phyloP scores from a whole-genome alignment of 768 basidiomycete genomes.

The Termitomyces eurrhizus region DNA sequence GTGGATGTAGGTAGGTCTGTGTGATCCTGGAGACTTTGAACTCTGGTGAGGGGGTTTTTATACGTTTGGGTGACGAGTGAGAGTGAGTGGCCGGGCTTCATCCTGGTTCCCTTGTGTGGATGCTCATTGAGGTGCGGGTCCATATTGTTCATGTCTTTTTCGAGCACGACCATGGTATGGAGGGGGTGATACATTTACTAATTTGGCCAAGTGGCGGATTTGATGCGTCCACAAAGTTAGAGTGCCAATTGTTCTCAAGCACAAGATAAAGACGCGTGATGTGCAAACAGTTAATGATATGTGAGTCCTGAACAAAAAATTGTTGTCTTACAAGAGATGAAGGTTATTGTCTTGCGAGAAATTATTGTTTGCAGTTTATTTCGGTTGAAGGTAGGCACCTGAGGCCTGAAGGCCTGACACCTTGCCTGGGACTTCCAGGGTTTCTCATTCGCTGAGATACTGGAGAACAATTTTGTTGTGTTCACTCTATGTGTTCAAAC shows the following conservation, averaged over 20 bases:
- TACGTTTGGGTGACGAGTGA: too few relatives aligned
- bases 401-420: not conserved
- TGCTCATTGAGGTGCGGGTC: too few relatives aligned
- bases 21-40: not conserved
- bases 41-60: not conserved
- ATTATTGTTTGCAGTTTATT: not conserved
- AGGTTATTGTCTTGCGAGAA: not conserved
- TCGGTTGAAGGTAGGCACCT: not conserved
- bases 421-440: not conserved
- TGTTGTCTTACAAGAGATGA: not conserved
- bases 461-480: not conserved
- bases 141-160: too few relatives aligned
- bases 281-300: not conserved
- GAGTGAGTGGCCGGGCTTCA: too few relatives aligned
- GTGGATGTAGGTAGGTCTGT: not conserved
- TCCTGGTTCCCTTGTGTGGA: too few relatives aligned
- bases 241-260: too few relatives aligned
- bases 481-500: not conserved
- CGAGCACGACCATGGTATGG: too few relatives aligned
- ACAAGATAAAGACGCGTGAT: not conserved
- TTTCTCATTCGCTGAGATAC: not conserved
- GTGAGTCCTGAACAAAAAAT: not conserved
- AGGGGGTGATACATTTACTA: too few relatives aligned
- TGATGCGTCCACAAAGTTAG: too few relatives aligned
- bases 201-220: too few relatives aligned